Evolutionary conservation across 495 filamentous ascomycete genomes (phyloP), one percentile per base, ranked within the genome.

Genomic region (Trichocladium uniseriatum): DNA sequence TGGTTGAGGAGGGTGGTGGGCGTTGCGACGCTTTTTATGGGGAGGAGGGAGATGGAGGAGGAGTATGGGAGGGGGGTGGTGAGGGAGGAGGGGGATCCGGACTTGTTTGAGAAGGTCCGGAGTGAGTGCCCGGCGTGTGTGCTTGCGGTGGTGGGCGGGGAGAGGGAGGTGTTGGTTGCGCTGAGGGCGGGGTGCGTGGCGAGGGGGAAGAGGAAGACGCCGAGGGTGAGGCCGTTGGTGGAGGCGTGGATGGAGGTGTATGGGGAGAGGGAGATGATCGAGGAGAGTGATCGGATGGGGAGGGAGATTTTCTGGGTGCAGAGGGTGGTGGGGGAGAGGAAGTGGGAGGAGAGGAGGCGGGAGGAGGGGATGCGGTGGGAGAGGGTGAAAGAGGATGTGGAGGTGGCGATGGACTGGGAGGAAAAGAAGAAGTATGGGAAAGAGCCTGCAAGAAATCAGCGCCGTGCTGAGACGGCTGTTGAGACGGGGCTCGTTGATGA

Each of bases 51-150:
- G 1, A 71, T 70, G 34, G 47, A 51, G 20, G 18, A 61, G 24
- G n/a, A n/a, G n/a, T n/a, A n/a, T n/a, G n/a, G n/a, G n/a, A n/a
- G 29, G 54, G 53, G 27, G 62, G 55, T 19, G 61, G 62, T 15
- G 36, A 40, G 5, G 52, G 54, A 4, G 28, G 14, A 3, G 57
- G 56, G 9, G 27, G 27, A 5, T 5, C 54, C 53, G 34, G 56
- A 57, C 32, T 50, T 5, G 24, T 61, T 62, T 24, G 39, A 61
- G 28, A 58, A 45, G 18, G 61, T 70, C 0, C 40, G 19, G 21
- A 63, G 56, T 1, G 54, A 63, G 5, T 77, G 73, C 37, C 58
- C 69, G 41, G 72, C 71, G n/a, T 77, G 73, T 47, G 67, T 73
- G 24, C 52, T 77, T 11, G 57, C 64, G 2, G 58, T 59, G 14